A percentile compares a stretch with the other conserved stretches of the same genome.
These are phyloP conservation scores for Micractinium sp. DNA, from an alignment of 139 green algal genomes.

Conservation along the genomic window DNA sequence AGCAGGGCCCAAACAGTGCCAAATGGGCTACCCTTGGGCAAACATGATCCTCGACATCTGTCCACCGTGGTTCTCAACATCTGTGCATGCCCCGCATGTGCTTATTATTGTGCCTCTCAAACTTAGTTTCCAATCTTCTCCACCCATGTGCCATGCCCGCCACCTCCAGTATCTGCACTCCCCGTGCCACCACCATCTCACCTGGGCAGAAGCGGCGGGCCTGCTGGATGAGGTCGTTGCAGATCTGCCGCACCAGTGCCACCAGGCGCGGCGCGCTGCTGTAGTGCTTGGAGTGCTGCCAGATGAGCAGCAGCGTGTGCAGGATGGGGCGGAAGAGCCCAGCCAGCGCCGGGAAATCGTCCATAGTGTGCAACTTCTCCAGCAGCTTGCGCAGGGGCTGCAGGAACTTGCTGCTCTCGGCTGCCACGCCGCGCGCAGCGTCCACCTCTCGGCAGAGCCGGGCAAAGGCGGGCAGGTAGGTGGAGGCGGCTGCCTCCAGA, in stretches of 20 bases:
- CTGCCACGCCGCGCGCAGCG: constrained; percentile 70
- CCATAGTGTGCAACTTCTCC: constrained; percentile 80
- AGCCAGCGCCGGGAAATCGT: constrained; percentile 38
- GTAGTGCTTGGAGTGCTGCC: constrained; percentile 88
- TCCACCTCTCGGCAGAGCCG: constrained; percentile 69
- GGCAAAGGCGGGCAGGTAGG: constrained; percentile 84
- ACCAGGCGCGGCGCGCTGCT: constrained; percentile 81
- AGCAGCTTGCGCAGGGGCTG: constrained; percentile 77
- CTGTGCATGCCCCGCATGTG: not conserved
- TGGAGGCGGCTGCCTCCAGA: constrained; percentile 78
- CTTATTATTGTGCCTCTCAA: too few species aligned
- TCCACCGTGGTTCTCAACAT: not conserved
- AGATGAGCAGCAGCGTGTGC: constrained; percentile 91
- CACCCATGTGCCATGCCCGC: not conserved
- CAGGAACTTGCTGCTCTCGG: constrained; percentile 84
- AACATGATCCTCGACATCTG: too few species aligned
- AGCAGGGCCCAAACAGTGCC: not conserved
- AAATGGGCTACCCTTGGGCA: too few species aligned
- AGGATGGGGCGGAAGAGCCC: constrained; percentile 89
- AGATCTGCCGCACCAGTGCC: constrained; percentile 86
- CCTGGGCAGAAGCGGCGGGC: constrained; percentile 70
- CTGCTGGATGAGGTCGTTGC: constrained; percentile 92
- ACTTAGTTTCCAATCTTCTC: too few species aligned
- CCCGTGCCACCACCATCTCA: not conserved
- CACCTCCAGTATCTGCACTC: not conserved